Percentiles rank a stretch among this genome's conserved stretches.
Conservation (phyloP, 2,329 filamentous ascomycete species). For the Lecanicillium sp. region DNA sequence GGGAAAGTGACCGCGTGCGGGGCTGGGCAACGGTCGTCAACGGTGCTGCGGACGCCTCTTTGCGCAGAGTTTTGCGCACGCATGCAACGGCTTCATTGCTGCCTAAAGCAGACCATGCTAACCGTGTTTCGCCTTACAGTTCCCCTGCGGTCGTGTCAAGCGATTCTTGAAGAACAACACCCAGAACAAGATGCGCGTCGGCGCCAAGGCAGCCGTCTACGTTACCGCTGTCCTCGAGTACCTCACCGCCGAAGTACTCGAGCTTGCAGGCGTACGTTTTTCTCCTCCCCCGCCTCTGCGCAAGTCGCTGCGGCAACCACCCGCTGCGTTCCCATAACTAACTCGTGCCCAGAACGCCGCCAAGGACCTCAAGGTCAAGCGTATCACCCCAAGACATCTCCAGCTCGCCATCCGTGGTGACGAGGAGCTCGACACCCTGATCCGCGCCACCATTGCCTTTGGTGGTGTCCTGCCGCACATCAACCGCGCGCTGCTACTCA, state of each 20-base stretch:
- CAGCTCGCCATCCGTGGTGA: conserved; percentile 98
- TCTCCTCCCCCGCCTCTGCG: conserved; percentile 5
- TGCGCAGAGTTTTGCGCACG: conserved; percentile 5
- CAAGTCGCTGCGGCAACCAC: conserved; percentile 15
- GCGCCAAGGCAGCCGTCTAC: conserved; percentile 96
- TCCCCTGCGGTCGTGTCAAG: conserved; percentile 99
- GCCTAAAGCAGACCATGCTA: conserved; percentile 12
- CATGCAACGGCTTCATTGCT: neutral
- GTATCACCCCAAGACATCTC: conserved; percentile 94
- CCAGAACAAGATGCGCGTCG: conserved; percentile 99
- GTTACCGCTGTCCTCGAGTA: conserved; percentile 98
- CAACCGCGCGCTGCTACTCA: conserved; percentile 91
- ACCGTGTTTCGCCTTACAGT: conserved; percentile 49
- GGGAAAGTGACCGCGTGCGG: conserved; percentile 1
- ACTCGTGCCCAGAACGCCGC: conserved; percentile 67
- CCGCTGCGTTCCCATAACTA: conserved; percentile 10
- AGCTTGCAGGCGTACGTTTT: conserved; percentile 75
- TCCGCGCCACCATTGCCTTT: conserved; percentile 95
- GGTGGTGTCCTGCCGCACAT: conserved; percentile 98
- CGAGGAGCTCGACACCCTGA: conserved; percentile 95
- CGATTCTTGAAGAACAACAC: conserved; percentile 99
- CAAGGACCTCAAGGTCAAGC: conserved; percentile 99
- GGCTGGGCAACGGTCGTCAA: conserved; percentile 11
- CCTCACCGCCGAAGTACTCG: conserved; percentile 93
- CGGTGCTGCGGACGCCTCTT: conserved; percentile 11